Evolutionary conservation across 2,329 filamentous ascomycete genomes (phyloP).

Genomic region (Alternaria longipes): DNA sequence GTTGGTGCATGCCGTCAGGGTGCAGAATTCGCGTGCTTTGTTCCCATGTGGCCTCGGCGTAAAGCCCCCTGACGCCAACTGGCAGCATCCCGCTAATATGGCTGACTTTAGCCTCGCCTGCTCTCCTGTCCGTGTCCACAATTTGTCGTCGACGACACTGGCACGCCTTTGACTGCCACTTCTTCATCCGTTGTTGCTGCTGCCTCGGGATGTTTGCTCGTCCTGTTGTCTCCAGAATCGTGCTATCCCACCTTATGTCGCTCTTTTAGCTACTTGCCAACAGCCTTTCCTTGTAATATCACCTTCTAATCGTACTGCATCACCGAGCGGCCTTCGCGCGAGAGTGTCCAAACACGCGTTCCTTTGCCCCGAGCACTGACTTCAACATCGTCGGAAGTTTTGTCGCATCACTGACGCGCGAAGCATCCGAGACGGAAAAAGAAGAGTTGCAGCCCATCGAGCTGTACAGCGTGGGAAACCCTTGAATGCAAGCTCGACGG

Average conservation of each 20-base stretch:
- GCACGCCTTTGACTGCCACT: constrained; percentile 29
- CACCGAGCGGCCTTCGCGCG: constrained; percentile 32
- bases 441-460: constrained; percentile 27
- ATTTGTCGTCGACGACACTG: constrained; percentile 31
- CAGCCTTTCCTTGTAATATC: constrained; percentile 49
- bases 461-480: constrained; percentile 28
- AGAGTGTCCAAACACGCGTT: constrained; percentile 25
- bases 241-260: constrained; percentile 47
- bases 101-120: constrained; percentile 19
- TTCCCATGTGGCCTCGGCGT: constrained; percentile 17
- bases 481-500: constrained; percentile 54
- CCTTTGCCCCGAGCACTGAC: constrained; percentile 12
- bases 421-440: constrained; percentile 28
- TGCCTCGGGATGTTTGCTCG: constrained; percentile 47
- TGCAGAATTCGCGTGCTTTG: constrained; percentile 12
- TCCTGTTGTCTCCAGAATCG: constrained; percentile 41
- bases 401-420: constrained; percentile 30
- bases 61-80: constrained; percentile 19
- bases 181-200: constrained; percentile 34
- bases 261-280: constrained; percentile 46
- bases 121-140: constrained; percentile 23
- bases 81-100: constrained; percentile 12
- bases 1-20: constrained; percentile 1
- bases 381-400: constrained; percentile 16
- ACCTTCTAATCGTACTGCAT: constrained; percentile 39